Evolutionary conservation across 2,329 filamentous ascomycete genomes (phyloP).

Genomic region (Penicillium nordicum): DNA sequence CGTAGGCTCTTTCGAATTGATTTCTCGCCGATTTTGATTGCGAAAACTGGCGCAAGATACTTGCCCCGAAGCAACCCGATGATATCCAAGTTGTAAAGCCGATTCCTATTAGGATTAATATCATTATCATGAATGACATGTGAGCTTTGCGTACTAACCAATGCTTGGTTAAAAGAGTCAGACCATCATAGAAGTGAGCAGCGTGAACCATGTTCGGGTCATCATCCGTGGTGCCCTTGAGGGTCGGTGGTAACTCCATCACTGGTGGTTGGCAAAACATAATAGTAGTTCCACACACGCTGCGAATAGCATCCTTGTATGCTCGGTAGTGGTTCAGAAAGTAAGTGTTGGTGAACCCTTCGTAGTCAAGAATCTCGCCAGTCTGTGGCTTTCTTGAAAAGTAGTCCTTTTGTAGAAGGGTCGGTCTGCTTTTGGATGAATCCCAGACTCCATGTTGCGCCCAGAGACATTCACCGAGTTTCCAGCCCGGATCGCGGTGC

Average conservation of each 20-base stretch:
- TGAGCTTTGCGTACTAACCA: slow-evolving; percentile 53
- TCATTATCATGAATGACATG: neutral
- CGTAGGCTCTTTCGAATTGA: slow-evolving; percentile 91
- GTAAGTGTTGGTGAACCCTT: slow-evolving; percentile 84
- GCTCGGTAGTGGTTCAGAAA: slow-evolving; percentile 82
- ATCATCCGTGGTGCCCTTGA: slow-evolving; percentile 85
- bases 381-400: slow-evolving; percentile 75
- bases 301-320: slow-evolving; percentile 71
- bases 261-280: slow-evolving; percentile 90
- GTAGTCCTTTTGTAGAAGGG: slow-evolving; percentile 78
- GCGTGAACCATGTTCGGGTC: slow-evolving; percentile 88
- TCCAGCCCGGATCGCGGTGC: slow-evolving; percentile 84
- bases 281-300: slow-evolving; percentile 75
- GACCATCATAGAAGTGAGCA: slow-evolving; percentile 93
- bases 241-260: slow-evolving; percentile 80
- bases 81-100: slow-evolving; percentile 94
- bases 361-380: slow-evolving; percentile 71
- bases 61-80: slow-evolving; percentile 84
- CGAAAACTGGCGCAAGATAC: slow-evolving; percentile 84
- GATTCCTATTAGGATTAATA: slow-evolving; percentile 57
- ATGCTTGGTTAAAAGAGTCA: slow-evolving; percentile 96
- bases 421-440: slow-evolving; percentile 60
- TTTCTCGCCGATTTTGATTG: slow-evolving; percentile 85
- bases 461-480: slow-evolving; percentile 94
- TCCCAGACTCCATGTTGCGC: slow-evolving; percentile 97